phyloP scores from a whole-genome alignment of 257 asterid species.

The Dorcoceras hygrometricum region DNA sequence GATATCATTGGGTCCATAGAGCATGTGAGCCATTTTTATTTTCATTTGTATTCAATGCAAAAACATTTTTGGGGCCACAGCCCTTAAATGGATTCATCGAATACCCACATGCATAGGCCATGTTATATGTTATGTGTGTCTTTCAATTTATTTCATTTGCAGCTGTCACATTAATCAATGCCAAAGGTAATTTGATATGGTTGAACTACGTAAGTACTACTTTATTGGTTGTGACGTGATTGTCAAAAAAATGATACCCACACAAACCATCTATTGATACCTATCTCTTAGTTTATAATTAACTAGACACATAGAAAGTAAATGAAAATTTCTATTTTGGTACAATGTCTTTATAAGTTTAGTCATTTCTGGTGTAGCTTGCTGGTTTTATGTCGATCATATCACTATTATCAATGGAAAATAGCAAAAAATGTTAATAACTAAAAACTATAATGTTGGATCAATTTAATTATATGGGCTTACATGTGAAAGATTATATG shows the following conservation, averaged over 20 bases:
- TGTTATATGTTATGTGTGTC: background rate
- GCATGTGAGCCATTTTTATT: conserved; percentile 28
- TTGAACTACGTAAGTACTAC: background rate
- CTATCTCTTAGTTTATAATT: background rate
- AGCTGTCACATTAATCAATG: background rate
- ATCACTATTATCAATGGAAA: too few species aligned
- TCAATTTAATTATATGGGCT: too few species aligned
- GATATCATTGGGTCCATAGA: conserved; percentile 29
- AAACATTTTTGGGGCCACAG: background rate
- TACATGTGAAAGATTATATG: too few species aligned
- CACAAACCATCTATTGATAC: background rate
- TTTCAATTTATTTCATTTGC: background rate
- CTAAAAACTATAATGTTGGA: too few species aligned
- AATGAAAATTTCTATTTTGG: too few species aligned
- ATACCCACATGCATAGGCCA: background rate
- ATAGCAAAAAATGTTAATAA: too few species aligned
- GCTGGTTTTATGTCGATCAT: too few species aligned
- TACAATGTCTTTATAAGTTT: too few species aligned
- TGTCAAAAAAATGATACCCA: background rate
- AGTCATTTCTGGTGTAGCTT: too few species aligned
- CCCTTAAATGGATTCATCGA: background rate
- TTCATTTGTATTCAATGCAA: background rate
- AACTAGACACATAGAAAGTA: too few species aligned
- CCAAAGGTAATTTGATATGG: background rate
- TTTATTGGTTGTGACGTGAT: background rate